phyloP scores from a whole-genome alignment of 805 yeast species.

The Ogataea degrootiae region DNA sequence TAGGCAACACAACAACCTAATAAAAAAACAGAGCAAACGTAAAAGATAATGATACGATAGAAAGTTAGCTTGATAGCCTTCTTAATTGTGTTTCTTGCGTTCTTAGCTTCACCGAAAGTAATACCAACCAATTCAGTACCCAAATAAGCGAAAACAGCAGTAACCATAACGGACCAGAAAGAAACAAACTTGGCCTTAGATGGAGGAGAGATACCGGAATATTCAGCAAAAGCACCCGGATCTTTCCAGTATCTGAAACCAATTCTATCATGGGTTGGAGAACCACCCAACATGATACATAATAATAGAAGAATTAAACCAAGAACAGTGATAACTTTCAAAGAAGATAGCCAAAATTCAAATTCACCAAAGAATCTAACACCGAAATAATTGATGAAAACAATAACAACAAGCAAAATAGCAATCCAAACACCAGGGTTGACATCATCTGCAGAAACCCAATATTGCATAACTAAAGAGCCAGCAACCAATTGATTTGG shows the following conservation, averaged over 20 bases:
- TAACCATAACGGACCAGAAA: slow-evolving; percentile 48
- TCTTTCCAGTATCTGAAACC: slow-evolving; percentile 40
- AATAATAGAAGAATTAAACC: slow-evolving; percentile 64
- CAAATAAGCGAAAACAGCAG: slow-evolving; percentile 46
- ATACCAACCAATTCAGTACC: slow-evolving; percentile 50
- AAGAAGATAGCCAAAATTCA: slow-evolving; percentile 53
- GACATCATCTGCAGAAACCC: slow-evolving; percentile 42
- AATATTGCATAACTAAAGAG: slow-evolving; percentile 47
- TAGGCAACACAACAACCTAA: slow-evolving; percentile 56
- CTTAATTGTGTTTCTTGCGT: slow-evolving; percentile 47
- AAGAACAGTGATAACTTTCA: slow-evolving; percentile 60
- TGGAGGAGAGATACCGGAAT: slow-evolving; percentile 38
- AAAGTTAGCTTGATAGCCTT: slow-evolving; percentile 50
- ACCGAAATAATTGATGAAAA: slow-evolving; percentile 39
- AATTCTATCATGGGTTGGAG: slow-evolving; percentile 64
- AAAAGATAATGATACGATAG: slow-evolving; percentile 50
- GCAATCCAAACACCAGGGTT: slow-evolving; percentile 54
- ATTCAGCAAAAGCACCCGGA: slow-evolving; percentile 38
- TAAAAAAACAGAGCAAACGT: slow-evolving; percentile 47
- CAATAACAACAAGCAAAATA: slow-evolving; percentile 38
- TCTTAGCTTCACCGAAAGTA: slow-evolving; percentile 43
- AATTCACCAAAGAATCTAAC: slow-evolving; percentile 46
- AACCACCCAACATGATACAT: slow-evolving; percentile 72
- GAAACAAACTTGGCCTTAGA: slow-evolving; percentile 47
- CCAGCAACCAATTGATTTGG: slow-evolving; percentile 59